Evolutionary conservation across 192 early-diverging fungal species (phyloP), one percentile per base, ranked within the genome.

Genomic region (Phycomyces blakesleeanus): DNA sequence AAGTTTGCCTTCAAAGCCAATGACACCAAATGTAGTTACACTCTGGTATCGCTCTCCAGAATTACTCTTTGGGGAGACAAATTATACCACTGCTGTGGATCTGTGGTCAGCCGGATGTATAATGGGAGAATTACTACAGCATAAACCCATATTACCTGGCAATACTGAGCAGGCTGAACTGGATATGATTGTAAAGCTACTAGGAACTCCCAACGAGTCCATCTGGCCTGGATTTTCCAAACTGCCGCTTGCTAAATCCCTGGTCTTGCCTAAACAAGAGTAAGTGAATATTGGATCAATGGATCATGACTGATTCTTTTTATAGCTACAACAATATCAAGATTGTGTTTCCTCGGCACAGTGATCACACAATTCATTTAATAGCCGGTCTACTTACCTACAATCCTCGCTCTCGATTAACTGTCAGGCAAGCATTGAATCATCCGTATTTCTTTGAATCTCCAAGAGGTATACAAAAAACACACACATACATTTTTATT

Each of bases 21-120:
- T 93, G 89, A 93, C 91, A 3, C 92, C 90, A 0, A 81, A 82
- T 25, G 91, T 94, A 8, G 90, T 92, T 1, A 94, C 92, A 2
- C 69, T 94, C 6, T 94, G 92, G 92, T 94, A 94, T 69, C 82
- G 92, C 6, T 78, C 89, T 7, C 92, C 92, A 1, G 91, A 93
- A 72, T 73, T 94, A 0, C 67, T 94, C 1, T 75, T 91, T 47
- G 92, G 92, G 8, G 81, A 83, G 10, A 79, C 78, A n/a, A 73
- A 72, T 25, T 94, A 94, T 72, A 84, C 87, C 9, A 78, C 76
- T 0, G 85, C 91, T 3, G 76, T 91, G 1, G 92, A 94, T 70
- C 79, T 93, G 76, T 94, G 92, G 92, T 90, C 89, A 5, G 81
- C 77, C 14, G 89, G 88, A 5, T 90, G 94, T 69, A 93, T 96